Base-by-base conservation (phyloP, 306 rosid genomes). In the Lathyrus oleraceus region DNA sequence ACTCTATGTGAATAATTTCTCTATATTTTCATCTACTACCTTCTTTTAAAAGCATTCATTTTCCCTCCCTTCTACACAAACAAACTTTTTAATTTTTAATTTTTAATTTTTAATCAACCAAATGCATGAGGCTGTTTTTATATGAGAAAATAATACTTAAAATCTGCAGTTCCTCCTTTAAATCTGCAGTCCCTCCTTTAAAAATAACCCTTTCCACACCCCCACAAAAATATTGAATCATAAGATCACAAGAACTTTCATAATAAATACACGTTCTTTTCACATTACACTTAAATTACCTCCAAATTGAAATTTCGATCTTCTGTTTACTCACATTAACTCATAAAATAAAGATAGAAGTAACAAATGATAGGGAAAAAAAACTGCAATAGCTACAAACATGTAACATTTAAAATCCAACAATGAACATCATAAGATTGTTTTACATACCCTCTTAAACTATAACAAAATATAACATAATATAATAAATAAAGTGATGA, bases 371-470 rank as follows among this genome's bases (percentile, higher is more conserved):
- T 30, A 53, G 8, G 0, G 17, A 10, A 19, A 21, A 38, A 9
- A 35, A 35, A 1, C 52, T 38, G 16, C 67, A 5, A 21, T 0
- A 4, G 1, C 13, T 5, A 19, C 47, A 44, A 0, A 11, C 5
- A 5, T 13, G 8, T 0, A 17, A 42, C 8, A 58, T 69, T 68
- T 10, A 61, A 59, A 68, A 48, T 49, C 38, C 70, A 70, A 61
- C 71, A 49, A 58, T 12, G 13, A 23, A 19, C 14, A 16, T 10
- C 13, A 20, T n/a, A 23, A 70, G 27, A 49, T 49, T 49, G 27
- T 49, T 3, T 49, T 8, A 35, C 39, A 35, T 35, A 49, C 13
- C 57, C 25, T 5, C 25, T n/a, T 32, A 59, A 59, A 32, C 61
- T 59, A 32, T 60, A 32, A 8, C 10, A 35, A 7, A 35, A 35